Evolutionary conservation across 2,329 filamentous ascomycete species (phyloP), one percentile per base, ranked within the genome.

Genomic region (Colletotrichum sp.): DNA sequence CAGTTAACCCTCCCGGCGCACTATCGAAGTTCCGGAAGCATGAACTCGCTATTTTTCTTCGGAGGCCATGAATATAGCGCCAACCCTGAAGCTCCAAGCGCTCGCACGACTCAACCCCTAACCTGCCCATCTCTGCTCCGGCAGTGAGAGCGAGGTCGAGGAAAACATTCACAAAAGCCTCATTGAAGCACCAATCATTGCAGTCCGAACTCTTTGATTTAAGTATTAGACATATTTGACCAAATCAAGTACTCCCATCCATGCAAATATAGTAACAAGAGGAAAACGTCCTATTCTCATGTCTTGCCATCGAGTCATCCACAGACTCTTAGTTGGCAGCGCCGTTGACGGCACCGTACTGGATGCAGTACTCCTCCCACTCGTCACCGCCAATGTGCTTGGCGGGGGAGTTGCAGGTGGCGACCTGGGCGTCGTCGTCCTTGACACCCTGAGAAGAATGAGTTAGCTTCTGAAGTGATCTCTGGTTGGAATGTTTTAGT

Each of bases 331-430:
- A 67, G 65, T 67, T 67, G n/a, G 65, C 65, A 26, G 65, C 65
- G 32, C 65, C 43, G 65, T 67, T 67, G 48, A 67, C 21, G 48
- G 65, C 65, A 16, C 65, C 65, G 65, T 36, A 67, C 48, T 67
- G 65, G 48, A 67, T 67, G 48, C 65, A 67, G 65, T 67, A 67
- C 48, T 58, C 65, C 32, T 68, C 48, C 65, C 65, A 67, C 65
- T 67, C 65, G 48, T 67, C 65, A 24, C 65, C 65, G 48, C 65
- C 65, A 48, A 67, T 67, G 65, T 67, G 65, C 65, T 56, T 36
- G 48, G n/a, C 48, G 21, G 65, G 48, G 52, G 48, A 36, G 65
- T 67, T 67, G 48, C 65, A 67, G 65, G 65, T 67, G 30, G 65
- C 32, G n/a, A 67, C 48, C 18, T 21, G 3, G 21, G 38, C 43